Evolutionary conservation across 2,329 filamentous ascomycete genomes (phyloP).

Genomic region (Diaporthe sp.): DNA sequence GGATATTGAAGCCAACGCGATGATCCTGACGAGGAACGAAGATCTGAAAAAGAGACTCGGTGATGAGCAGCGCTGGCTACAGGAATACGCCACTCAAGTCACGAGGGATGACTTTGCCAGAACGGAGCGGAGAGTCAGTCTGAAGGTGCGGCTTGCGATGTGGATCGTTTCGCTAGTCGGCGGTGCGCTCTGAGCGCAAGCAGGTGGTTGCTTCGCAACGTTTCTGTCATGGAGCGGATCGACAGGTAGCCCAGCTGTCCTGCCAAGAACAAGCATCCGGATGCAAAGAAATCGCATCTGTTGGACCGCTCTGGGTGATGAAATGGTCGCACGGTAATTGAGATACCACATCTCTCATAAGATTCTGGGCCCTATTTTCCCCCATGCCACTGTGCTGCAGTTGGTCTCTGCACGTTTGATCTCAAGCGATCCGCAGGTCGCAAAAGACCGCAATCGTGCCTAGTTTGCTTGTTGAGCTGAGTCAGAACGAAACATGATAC

Average conservation of each 20-base stretch:
- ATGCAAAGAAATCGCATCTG: background rate
- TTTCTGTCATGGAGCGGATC: background rate
- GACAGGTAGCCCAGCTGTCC: background rate
- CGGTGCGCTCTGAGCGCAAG: constrained; percentile 77
- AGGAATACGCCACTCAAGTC: constrained; percentile 78
- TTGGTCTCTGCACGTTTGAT: no score
- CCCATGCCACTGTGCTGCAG: no score
- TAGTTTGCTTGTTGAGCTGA: no score
- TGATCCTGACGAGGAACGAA: constrained; percentile 86
- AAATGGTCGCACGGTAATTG: background rate
- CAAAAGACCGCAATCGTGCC: no score
- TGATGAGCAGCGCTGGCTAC: constrained; percentile 84
- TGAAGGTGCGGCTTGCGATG: constrained; percentile 91
- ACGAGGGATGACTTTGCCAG: constrained; percentile 84
- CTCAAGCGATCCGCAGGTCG: no score
- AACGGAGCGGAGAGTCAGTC: constrained; percentile 85
- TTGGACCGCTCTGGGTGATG: background rate
- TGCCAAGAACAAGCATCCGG: background rate
- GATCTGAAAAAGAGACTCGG: constrained; percentile 79
- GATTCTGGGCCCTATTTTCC: no score
- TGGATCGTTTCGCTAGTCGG: constrained; percentile 91
- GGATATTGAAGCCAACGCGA: constrained; percentile 89
- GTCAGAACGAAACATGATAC: background rate
- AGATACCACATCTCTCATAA: background rate
- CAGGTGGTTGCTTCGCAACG: background rate